Conservation (phyloP, 352 stramenopile genomes). For the Phytophthora boehmeriae region DNA sequence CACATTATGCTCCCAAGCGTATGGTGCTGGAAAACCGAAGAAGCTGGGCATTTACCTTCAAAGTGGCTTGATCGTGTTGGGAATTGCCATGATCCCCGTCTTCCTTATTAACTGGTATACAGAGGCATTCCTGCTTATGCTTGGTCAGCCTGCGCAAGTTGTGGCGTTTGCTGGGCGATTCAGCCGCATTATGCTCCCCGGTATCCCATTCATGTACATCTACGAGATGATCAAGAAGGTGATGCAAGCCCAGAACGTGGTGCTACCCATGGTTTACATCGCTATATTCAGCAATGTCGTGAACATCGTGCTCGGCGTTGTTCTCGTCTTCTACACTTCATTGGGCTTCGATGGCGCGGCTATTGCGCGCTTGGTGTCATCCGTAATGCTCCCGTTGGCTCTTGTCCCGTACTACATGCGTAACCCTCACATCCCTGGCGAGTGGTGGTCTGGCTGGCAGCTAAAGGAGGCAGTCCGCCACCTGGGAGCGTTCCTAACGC, state of each 20-base stretch:
- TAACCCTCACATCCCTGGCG: conserved; percentile 42
- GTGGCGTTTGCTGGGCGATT: conserved; percentile 75
- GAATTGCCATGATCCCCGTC: conserved; percentile 56
- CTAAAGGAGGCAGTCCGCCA: conserved; percentile 48
- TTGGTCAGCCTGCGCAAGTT: conserved; percentile 73
- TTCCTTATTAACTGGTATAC: conserved; percentile 83
- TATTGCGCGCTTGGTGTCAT: conserved; percentile 67
- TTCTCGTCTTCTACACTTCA: conserved; percentile 82
- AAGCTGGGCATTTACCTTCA: conserved; percentile 90
- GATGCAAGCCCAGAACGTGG: conserved; percentile 86
- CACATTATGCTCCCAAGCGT: conserved; percentile 87
- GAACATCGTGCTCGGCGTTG: conserved; percentile 75
- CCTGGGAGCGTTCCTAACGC: conserved; percentile 64
- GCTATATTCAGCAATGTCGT: conserved; percentile 77
- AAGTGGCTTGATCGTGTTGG: conserved; percentile 74
- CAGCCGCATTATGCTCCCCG: conserved; percentile 59
- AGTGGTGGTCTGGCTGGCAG: conserved; percentile 80
- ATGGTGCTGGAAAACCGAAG: conserved; percentile 65
- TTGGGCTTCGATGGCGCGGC: conserved; percentile 81
- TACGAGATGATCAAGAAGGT: conserved; percentile 91
- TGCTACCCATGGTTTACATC: conserved; percentile 86
- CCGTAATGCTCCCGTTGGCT: conserved; percentile 56
- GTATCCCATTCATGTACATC: conserved; percentile 82
- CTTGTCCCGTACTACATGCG: conserved; percentile 75
- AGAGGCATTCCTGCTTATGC: conserved; percentile 54